phyloP scores from a whole-genome alignment of 108 stramenopile genomes.

The Cyclostephanos tholiformis region DNA sequence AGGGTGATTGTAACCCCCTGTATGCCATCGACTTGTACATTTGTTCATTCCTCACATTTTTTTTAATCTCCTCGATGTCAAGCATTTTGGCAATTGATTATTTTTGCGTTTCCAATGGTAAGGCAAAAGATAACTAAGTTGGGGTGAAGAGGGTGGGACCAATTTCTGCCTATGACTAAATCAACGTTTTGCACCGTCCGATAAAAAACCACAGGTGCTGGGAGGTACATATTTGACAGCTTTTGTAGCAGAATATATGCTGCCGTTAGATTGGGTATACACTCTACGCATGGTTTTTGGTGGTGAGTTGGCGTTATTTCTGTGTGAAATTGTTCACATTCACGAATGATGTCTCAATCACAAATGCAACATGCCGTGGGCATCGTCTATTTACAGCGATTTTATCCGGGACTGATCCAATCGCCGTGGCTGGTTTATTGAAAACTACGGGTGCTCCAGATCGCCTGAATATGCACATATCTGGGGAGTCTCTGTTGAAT shows the following conservation, averaged over 20 bases:
- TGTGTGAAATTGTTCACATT: no score
- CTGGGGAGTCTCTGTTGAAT: constrained; percentile 83
- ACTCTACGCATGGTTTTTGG: no score
- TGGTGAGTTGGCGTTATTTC: no score
- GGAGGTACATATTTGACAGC: constrained; percentile 50
- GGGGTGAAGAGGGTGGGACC: constrained; percentile 49
- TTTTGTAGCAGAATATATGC: constrained; percentile 27
- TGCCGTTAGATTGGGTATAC: no score
- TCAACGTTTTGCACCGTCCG: neutral
- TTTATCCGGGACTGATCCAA: constrained; percentile 90
- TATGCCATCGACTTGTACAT: no score
- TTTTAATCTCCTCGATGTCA: no score
- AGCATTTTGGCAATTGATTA: constrained; percentile 60
- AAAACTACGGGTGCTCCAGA: constrained; percentile 75
- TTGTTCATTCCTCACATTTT: no score
- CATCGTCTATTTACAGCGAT: constrained; percentile 72
- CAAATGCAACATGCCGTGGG: no score
- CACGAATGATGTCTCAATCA: no score
- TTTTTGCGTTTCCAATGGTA: constrained; percentile 90
- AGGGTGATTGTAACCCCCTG: no score
- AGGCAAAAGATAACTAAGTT: constrained; percentile 9
- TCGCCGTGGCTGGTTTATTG: constrained; percentile 86
- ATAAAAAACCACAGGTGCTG: neutral
- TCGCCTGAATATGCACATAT: constrained; percentile 76
- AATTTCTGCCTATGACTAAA: neutral